phyloP scores from a whole-genome alignment of 2,329 filamentous ascomycete species.

The Sphaerostilbella broomeana region DNA sequence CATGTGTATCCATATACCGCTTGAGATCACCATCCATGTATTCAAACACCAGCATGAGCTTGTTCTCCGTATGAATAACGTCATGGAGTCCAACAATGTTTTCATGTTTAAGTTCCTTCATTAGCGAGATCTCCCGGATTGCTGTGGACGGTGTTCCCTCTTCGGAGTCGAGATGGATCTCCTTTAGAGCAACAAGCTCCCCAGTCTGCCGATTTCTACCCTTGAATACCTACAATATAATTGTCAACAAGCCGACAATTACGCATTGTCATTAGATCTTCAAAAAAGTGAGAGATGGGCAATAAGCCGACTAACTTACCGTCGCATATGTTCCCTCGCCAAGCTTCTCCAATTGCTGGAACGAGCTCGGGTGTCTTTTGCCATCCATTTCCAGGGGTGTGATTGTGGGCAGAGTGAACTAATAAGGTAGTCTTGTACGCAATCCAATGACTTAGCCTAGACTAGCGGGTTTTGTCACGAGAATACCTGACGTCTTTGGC shows the following conservation, averaged over 20 bases:
- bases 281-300: neutral
- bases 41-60: constrained; percentile 98
- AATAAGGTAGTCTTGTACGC: too few species aligned
- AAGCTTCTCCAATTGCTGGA: constrained; percentile 98
- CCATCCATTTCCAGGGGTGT: constrained; percentile 65
- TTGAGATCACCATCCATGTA: constrained; percentile 98
- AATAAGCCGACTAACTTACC: too few species aligned
- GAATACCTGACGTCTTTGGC: too few species aligned
- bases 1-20: constrained; percentile 94
- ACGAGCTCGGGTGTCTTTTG: constrained; percentile 88
- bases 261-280: neutral
- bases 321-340: constrained; percentile 98
- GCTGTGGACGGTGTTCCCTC: constrained; percentile 96
- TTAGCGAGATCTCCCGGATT: constrained; percentile 95
- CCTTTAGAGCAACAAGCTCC: constrained; percentile 92
- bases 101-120: constrained; percentile 99
- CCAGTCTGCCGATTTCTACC: constrained; percentile 95
- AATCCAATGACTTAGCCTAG: too few species aligned
- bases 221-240: constrained; percentile 77
- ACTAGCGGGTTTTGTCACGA: too few species aligned
- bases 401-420: neutral
- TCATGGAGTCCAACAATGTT: constrained; percentile 97
- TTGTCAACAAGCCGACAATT: neutral
- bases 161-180: constrained; percentile 97
- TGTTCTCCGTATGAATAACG: constrained; percentile 99